Conservation (phyloP, 768 basidiomycete species). For the Lyophyllum shimeji region DNA sequence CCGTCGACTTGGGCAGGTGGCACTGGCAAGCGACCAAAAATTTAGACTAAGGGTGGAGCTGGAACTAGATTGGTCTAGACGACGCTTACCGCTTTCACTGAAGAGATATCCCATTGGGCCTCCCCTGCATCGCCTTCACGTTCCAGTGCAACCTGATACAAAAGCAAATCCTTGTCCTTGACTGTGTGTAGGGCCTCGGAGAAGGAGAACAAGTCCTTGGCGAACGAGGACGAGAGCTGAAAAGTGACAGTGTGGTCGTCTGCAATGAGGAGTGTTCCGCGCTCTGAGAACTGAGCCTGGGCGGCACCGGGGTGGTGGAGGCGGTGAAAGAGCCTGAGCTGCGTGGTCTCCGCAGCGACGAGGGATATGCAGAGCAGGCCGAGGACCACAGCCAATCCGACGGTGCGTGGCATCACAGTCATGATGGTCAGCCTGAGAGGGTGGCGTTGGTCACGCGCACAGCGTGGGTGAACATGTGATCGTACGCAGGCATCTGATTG, state of each 20-base stretch:
- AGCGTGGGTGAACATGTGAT: slow-evolving; percentile 7
- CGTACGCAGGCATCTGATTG: slow-evolving; percentile 14
- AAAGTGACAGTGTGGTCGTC: slow-evolving; percentile 34
- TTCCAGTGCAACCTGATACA: slow-evolving; percentile 75
- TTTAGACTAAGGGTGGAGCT: background rate
- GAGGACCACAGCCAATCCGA: slow-evolving; percentile 6
- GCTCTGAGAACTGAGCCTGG: slow-evolving; percentile 38
- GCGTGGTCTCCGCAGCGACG: slow-evolving; percentile 12
- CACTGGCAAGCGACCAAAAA: slow-evolving; percentile 46
- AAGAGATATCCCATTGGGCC: slow-evolving; percentile 54
- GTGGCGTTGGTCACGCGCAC: slow-evolving; percentile 6
- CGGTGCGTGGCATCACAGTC: slow-evolving; percentile 4
- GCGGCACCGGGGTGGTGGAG: slow-evolving; percentile 46
- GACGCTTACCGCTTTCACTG: slow-evolving; percentile 57
- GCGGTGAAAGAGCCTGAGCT: slow-evolving; percentile 46
- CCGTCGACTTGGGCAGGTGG: slow-evolving; percentile 52
- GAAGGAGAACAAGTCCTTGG: slow-evolving; percentile 48
- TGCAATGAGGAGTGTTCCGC: slow-evolving; percentile 40
- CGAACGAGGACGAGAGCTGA: slow-evolving; percentile 38
- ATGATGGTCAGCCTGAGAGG: background rate
- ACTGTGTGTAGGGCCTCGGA: slow-evolving; percentile 34
- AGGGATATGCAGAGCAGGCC: slow-evolving; percentile 11
- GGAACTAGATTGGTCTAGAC: slow-evolving; percentile 15
- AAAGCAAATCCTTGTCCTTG: slow-evolving; percentile 37
- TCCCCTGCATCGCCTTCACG: slow-evolving; percentile 40